Evolutionary conservation across 345 rosid species (phyloP), one percentile per base, ranked within the genome.

Genomic region (rapeseed (Brassica napus)): DNA sequence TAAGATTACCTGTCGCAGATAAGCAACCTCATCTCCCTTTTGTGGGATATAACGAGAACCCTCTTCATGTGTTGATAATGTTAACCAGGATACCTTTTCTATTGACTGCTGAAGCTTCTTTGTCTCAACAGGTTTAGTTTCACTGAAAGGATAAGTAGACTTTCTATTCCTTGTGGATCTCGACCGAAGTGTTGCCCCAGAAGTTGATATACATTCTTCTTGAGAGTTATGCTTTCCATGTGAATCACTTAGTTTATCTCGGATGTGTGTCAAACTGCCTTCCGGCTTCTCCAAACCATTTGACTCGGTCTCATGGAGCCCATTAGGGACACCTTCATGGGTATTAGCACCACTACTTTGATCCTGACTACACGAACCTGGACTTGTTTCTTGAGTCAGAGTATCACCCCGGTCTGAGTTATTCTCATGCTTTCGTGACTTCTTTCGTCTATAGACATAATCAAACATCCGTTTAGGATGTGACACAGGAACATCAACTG

Each of bases 11-110:
- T 96, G 99, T 85, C 97, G 89, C 84, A 96, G 67, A 84, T 96
- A 96, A 30, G 82, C 97, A 69, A 92, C 83, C 77, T 89, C 90
- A 82, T 96, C 99, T 77, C 97, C 97, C 68, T 69, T 88, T 71
- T 96, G 99, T 28, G 99, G 99, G 80, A 93, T 93, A 82, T 90
- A 96, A 60, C 89, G 94, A 42, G 91, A 88, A 37, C 98, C 98
- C 84, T 96, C 93, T 82, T 91, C 97, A 44, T 92, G 93, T 68
- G 77, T 80, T 68, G 92, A 85, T 81, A 96, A 73, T 88, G 93
- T 85, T 77, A 96, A 83, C 99, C 99, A 96, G 6, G 98, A 89
- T 15, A 80, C 85, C 81, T 84, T 87, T 76, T 87, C 92, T 24
- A 72, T 68, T 8, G 90, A 73, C 70, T 85, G 93, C 64, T 81